Evolutionary conservation across 345 rosid species (phyloP).

Genomic region (Corchorus capsularis): DNA sequence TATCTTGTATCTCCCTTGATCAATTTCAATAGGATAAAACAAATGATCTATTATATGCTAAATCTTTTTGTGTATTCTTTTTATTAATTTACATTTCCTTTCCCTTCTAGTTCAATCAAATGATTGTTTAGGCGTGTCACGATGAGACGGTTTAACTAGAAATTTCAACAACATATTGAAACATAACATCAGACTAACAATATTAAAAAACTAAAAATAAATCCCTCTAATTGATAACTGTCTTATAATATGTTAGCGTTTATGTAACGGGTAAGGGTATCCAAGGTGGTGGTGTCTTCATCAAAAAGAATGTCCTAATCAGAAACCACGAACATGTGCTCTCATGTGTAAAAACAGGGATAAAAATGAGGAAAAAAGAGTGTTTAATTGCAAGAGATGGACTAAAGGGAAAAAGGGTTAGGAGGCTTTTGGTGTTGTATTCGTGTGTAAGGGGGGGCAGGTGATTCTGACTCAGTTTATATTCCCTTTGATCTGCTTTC

Average conservation of each 20-base stretch:
- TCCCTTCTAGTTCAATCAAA: neutral
- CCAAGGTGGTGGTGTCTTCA: neutral
- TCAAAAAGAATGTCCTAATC: neutral
- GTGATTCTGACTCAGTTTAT: constrained; percentile 27
- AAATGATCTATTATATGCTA: neutral
- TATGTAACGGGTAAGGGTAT: neutral
- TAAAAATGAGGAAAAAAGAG: neutral
- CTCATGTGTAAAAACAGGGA: neutral
- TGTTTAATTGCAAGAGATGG: neutral
- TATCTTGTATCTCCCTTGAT: neutral
- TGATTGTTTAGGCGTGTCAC: neutral
- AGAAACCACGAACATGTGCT: neutral
- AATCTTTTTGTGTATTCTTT: neutral
- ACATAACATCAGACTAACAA: neutral
- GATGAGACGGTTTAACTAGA: neutral
- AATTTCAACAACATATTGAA: too few species aligned
- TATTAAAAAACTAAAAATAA: neutral
- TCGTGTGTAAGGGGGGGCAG: neutral
- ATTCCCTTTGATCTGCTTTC: constrained; percentile 44
- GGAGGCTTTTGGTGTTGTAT: neutral
- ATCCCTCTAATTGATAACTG: neutral
- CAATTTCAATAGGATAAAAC: neutral
- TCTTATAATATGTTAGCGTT: neutral
- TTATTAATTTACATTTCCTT: neutral
- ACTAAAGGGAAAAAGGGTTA: neutral